phyloP scores from a whole-genome alignment of 2,329 filamentous ascomycete genomes.

The Talaromyces sp. region DNA sequence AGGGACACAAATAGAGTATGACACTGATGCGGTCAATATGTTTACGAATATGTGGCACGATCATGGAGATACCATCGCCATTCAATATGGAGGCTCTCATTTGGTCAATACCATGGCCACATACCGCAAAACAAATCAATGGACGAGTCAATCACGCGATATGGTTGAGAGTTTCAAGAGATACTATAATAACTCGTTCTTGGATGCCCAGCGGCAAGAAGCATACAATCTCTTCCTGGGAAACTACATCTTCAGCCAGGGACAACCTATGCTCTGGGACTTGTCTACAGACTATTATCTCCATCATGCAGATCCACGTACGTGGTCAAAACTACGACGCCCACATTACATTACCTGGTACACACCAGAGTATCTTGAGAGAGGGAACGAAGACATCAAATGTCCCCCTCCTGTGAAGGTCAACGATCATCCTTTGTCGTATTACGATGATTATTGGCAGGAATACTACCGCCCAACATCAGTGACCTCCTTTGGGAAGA shows the following conservation, averaged over 20 bases:
- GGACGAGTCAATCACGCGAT: slow-evolving; percentile 93
- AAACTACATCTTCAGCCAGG: slow-evolving; percentile 84
- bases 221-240: slow-evolving; percentile 96
- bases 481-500: slow-evolving; percentile 82
- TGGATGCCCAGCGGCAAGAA: slow-evolving; percentile 96
- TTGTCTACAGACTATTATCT: slow-evolving; percentile 92
- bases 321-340: slow-evolving; percentile 58
- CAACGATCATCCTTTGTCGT: slow-evolving; percentile 37
- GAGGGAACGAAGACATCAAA: slow-evolving; percentile 38
- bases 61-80: slow-evolving; percentile 94
- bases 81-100: slow-evolving; percentile 96
- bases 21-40: slow-evolving; percentile 90
- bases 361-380: slow-evolving; percentile 65
- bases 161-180: slow-evolving; percentile 99
- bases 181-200: slow-evolving; percentile 97
- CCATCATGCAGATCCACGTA: slow-evolving; percentile 77
- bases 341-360: slow-evolving; percentile 88
- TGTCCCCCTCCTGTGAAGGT: slow-evolving; percentile 7
- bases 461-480: slow-evolving; percentile 91
- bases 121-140: slow-evolving; percentile 97
- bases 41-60: slow-evolving; percentile 99
- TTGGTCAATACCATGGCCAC: slow-evolving; percentile 99
- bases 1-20: slow-evolving; percentile 75
- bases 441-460: slow-evolving; percentile 91
- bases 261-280: slow-evolving; percentile 95